phyloP scores from a whole-genome alignment of 2,329 filamentous ascomycete species.

The Stemphylium vesicarium region DNA sequence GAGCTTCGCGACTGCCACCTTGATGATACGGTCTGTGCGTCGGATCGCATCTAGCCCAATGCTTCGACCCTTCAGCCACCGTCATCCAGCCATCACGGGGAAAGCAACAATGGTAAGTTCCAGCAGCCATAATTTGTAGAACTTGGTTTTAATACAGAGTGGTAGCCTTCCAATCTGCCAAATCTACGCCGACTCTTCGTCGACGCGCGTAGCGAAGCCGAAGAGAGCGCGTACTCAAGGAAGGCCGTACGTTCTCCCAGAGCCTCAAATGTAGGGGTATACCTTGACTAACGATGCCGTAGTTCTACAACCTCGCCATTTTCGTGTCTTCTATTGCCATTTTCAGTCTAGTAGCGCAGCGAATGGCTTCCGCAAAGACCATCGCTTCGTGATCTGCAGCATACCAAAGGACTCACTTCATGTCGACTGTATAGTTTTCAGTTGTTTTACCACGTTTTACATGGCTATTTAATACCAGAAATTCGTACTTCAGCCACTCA shows the following conservation, averaged over 20 bases:
- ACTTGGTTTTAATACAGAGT: not conserved
- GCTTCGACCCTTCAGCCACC: conserved; percentile 11
- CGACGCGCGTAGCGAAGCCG: conserved; percentile 87
- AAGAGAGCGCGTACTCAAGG: conserved; percentile 92
- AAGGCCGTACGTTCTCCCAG: conserved; percentile 73
- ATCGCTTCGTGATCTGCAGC: conserved; percentile 6
- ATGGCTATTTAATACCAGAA: no score
- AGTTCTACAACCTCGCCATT: conserved; percentile 98
- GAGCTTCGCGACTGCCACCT: conserved; percentile 39
- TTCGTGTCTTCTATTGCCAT: conserved; percentile 97
- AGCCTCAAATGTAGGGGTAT: not conserved
- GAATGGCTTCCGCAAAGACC: conserved; percentile 61
- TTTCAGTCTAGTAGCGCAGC: conserved; percentile 91
- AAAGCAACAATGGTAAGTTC: conserved; percentile 26
- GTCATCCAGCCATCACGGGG: conserved; percentile 5
- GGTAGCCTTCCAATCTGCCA: conserved; percentile 76
- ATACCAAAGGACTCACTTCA: not conserved
- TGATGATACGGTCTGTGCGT: conserved; percentile 35
- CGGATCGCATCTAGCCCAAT: conserved; percentile 14
- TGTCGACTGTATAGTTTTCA: no score
- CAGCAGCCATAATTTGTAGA: not conserved
- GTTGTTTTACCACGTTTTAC: no score
- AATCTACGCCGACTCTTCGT: conserved; percentile 97
- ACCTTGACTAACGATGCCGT: conserved; percentile 1
- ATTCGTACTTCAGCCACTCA: no score